phyloP scores from a whole-genome alignment of 139 green algal genomes.

The Monoraphidium neglectum region DNA sequence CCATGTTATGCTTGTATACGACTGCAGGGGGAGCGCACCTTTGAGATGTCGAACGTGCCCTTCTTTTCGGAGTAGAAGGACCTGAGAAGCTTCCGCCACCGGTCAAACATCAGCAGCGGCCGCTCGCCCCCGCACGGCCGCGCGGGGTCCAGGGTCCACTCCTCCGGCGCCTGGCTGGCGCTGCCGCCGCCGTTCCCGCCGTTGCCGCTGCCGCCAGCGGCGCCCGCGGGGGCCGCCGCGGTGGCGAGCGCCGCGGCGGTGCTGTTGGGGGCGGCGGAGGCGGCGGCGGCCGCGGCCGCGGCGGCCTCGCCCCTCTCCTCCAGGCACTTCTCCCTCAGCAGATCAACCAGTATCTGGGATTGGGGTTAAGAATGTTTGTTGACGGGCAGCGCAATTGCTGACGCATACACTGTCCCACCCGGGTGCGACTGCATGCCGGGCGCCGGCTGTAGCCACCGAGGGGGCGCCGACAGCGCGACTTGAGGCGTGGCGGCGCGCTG shows the following conservation, averaged over 20 bases:
- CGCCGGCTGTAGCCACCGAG: too few relatives aligned
- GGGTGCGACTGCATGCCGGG: too few relatives aligned
- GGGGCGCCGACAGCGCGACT: too few relatives aligned
- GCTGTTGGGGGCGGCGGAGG: not conserved
- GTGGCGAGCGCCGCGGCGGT: not conserved
- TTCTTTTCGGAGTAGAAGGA: constrained; percentile 86
- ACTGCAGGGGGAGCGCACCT: too few relatives aligned
- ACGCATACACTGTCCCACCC: too few relatives aligned
- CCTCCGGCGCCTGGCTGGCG: constrained; percentile 68
- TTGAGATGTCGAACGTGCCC: constrained; percentile 82
- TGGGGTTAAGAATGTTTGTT: too few relatives aligned
- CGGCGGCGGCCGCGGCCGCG: not conserved
- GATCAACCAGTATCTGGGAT: constrained; percentile 73
- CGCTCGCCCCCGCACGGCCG: constrained; percentile 83
- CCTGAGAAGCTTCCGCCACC: constrained; percentile 90
- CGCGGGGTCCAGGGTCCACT: constrained; percentile 57
- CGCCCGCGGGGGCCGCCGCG: not conserved
- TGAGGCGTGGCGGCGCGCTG: too few relatives aligned
- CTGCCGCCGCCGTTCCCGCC: constrained; percentile 52
- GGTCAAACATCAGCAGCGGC: constrained; percentile 91
- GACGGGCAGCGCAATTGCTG: too few relatives aligned
- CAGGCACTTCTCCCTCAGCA: constrained; percentile 80
- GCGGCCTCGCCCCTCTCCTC: constrained; percentile 52
- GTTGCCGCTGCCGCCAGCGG: constrained; percentile 7
- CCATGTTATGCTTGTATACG: too few relatives aligned